Evolutionary conservation across 805 yeast species (phyloP), one percentile per base, ranked within the genome.

Genomic region (Zygotorulaspora chibaensis): DNA sequence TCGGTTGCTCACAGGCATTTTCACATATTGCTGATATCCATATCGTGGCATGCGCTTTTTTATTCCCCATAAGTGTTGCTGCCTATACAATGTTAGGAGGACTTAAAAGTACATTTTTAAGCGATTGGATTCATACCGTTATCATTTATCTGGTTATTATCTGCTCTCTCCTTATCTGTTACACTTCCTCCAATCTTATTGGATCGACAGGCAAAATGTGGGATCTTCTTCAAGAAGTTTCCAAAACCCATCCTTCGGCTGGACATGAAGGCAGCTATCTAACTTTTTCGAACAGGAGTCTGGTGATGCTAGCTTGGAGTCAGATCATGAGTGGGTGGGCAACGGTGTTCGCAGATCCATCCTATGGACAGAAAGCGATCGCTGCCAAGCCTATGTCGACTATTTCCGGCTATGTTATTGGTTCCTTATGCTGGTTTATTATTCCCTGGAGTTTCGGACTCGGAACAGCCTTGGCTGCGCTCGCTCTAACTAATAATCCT

Each of bases 21-120:
- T 43, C 59, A 16, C 60, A 47, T 18, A 47, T 65, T 15, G 63
- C 73, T 15, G 74, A 73, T 17, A 67, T 71, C 63, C 61, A 68
- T 43, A 58, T 63, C 30, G 69, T 66, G 29, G 76, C 75, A 5
- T 67, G 72, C 3, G 60, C 68, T 9, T 63, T 71, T 48, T 56
- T 72, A 28, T 57, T 71, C 8, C 74, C 75, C 3, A 43, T 71
- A 17, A 71, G 74, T 26, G 77, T 73, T 16, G 55, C 69, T 45
- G 56, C 71, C 28, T 73, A 73, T 52, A 73, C 77, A 1, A 59
- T 70, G 13, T 60, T 70, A 29, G 77, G 77, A 15, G 78, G 77
- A 8, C 59, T 73, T 25, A 70, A 70, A 47, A 69, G 75, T 13
- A 73, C 78, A 3, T 72, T 73, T 45, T 50, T 74, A 23, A 69